Evolutionary conservation across 305 asterid species (phyloP).

Genomic region (Plantago coronopus): DNA sequence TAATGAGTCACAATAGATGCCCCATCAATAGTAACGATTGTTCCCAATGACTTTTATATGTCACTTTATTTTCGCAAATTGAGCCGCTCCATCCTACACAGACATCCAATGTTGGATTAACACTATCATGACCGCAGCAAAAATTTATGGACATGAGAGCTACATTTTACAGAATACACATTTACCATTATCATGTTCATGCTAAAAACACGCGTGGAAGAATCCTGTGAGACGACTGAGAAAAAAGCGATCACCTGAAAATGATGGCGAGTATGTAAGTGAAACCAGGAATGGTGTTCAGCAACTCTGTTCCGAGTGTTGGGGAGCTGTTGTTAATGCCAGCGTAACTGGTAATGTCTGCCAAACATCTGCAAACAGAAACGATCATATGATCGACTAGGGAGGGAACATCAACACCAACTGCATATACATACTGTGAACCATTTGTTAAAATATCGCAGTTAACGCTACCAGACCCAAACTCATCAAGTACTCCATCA

Average conservation of each 20-base stretch:
- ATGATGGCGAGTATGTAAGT: constrained; percentile 56
- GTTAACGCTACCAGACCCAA: too few relatives aligned
- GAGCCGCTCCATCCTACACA: constrained; percentile 40
- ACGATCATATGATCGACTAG: not conserved
- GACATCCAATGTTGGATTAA: not conserved
- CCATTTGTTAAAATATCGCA: too few relatives aligned
- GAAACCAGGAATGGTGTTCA: constrained; percentile 54
- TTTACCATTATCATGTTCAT: too few relatives aligned
- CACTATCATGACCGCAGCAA: too few relatives aligned
- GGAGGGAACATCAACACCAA: not conserved
- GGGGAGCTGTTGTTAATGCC: constrained; percentile 61
- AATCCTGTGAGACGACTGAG: constrained; percentile 3
- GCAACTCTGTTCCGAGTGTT: constrained; percentile 52
- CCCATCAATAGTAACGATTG: constrained; percentile 39
- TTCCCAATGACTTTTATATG: constrained; percentile 35
- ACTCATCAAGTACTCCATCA: too few relatives aligned
- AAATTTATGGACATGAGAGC: too few relatives aligned
- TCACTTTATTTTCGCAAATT: constrained; percentile 35
- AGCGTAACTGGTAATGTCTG: constrained; percentile 38
- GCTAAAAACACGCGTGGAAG: too few relatives aligned
- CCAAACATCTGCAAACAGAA: constrained; percentile 31
- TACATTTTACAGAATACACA: too few relatives aligned
- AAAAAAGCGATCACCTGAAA: constrained; percentile 37
- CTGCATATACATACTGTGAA: too few relatives aligned
- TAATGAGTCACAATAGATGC: constrained; percentile 47